phyloP scores from a whole-genome alignment of 2,329 filamentous ascomycete genomes.

The Fusarium citri region DNA sequence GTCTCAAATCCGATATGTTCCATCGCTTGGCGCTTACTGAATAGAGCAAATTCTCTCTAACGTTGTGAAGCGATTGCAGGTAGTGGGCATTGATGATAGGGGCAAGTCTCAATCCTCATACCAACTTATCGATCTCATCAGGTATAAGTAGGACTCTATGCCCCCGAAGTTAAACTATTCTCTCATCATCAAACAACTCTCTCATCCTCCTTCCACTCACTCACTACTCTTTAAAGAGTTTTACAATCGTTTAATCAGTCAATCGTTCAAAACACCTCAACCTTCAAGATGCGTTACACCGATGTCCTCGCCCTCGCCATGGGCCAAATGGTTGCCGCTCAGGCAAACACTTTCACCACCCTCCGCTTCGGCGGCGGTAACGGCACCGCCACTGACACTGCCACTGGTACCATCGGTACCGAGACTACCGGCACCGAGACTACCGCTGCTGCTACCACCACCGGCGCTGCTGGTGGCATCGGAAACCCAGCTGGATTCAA shows the following conservation, averaged over 20 bases:
- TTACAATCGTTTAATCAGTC: slow-evolving; percentile 40
- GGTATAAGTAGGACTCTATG: slow-evolving; percentile 44
- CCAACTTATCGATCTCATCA: not conserved
- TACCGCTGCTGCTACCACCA: slow-evolving; percentile 4
- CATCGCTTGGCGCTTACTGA: not conserved
- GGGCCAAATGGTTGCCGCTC: slow-evolving; percentile 46
- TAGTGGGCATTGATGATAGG: not conserved
- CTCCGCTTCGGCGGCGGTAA: slow-evolving; percentile 10
- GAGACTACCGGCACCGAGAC: slow-evolving; percentile 3
- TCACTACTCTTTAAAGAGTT: slow-evolving; percentile 44
- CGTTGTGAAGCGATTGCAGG: not conserved
- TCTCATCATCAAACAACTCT: slow-evolving; percentile 36
- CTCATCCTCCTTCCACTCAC: slow-evolving; percentile 47
- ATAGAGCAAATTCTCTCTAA: not conserved
- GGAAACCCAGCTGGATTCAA: slow-evolving; percentile 31
- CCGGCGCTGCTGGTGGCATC: slow-evolving; percentile 5
- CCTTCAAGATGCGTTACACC: slow-evolving; percentile 48
- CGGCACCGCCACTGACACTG: not conserved
- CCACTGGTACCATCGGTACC: not conserved
- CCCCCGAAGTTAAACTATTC: slow-evolving; percentile 9
- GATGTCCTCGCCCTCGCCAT: slow-evolving; percentile 47
- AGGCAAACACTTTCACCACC: slow-evolving; percentile 6
- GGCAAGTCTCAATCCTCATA: not conserved
- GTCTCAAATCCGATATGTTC: not conserved
- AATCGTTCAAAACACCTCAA: slow-evolving; percentile 31